A percentile compares a stretch with the other conserved stretches of the same genome.
phyloP scores from a whole-genome alignment of 768 basidiomycete genomes.

The Hericium rajendrae region DNA sequence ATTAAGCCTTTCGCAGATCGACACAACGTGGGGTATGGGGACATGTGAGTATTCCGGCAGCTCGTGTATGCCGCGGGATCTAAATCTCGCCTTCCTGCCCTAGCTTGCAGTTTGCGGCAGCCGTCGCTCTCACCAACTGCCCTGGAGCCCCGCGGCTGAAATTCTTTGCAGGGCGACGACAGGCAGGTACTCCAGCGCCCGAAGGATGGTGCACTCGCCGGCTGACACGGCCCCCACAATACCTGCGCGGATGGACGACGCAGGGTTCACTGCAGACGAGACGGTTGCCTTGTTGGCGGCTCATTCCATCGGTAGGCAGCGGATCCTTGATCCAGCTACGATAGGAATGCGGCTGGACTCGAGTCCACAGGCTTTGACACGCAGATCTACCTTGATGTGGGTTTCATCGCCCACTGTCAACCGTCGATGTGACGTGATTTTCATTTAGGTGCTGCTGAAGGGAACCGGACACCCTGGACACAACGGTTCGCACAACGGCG shows the following conservation, averaged over 20 bases:
- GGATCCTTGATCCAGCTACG: conserved; percentile 17
- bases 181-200: conserved; percentile 21
- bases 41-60: conserved; percentile 1
- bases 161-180: conserved; percentile 28
- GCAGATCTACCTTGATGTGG: conserved; percentile 33
- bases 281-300: conserved; percentile 26
- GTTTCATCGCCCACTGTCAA: conserved; percentile 20
- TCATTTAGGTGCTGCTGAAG: not conserved
- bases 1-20: conserved; percentile 7
- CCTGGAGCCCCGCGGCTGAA: conserved; percentile 29
- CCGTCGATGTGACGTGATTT: conserved; percentile 13
- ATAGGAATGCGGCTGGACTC: conserved; percentile 35
- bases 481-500: conserved; percentile 24
- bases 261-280: conserved; percentile 25
- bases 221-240: conserved; percentile 15
- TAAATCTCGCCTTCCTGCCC: conserved; percentile 3
- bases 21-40: conserved; percentile 8
- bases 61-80: not conserved
- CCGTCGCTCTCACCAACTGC: conserved; percentile 28
- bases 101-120: conserved; percentile 27
- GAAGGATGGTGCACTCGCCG: conserved; percentile 24
- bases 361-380: conserved; percentile 34
- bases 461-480: not conserved
- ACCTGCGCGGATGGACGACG: conserved; percentile 25
- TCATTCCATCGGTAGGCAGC: conserved; percentile 12